phyloP scores from a whole-genome alignment of 176 grass and related monocot species.

The Echinochloa phyllopogon region DNA sequence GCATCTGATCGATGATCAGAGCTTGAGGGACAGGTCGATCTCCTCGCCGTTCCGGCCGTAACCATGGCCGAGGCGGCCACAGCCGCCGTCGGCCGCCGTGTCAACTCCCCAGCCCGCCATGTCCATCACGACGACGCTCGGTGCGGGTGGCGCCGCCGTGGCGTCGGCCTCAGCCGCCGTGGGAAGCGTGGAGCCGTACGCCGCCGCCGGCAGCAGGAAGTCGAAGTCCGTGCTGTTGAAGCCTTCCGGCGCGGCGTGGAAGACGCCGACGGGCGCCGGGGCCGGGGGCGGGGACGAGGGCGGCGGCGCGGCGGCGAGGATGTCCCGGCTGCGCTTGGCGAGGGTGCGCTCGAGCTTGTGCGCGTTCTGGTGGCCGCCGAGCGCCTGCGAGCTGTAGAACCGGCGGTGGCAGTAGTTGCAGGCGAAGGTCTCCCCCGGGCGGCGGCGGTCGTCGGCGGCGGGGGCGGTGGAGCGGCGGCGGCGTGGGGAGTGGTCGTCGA shows the following conservation, averaged over 20 bases:
- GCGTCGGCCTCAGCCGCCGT: not conserved
- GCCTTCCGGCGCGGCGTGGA: not conserved
- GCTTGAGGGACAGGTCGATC: conserved; percentile 62
- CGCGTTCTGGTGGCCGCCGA: conserved; percentile 98
- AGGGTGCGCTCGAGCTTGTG: conserved; percentile 97
- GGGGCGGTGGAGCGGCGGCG: not conserved
- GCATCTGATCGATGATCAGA: conserved; percentile 42
- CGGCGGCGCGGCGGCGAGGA: not conserved
- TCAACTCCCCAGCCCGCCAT: conserved; percentile 6
- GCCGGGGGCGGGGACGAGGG: not conserved
- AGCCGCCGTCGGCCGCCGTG: not conserved
- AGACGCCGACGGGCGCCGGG: not conserved
- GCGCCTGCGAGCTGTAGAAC: conserved; percentile 91
- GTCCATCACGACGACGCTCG: not conserved
- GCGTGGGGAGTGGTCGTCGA: conserved; percentile 36
- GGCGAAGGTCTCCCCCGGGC: conserved; percentile 54
- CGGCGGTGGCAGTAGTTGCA: conserved; percentile 91
- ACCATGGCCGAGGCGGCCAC: not conserved
- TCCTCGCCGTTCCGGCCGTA: conserved; percentile 33
- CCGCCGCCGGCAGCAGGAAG: not conserved
- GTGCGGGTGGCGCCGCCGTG: not conserved
- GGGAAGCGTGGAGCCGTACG: not conserved
- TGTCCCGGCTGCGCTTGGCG: conserved; percentile 63
- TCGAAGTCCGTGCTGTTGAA: not conserved
- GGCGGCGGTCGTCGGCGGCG: not conserved